phyloP scores from a whole-genome alignment of 129 eudicot species.

The Artemisia argyi region DNA sequence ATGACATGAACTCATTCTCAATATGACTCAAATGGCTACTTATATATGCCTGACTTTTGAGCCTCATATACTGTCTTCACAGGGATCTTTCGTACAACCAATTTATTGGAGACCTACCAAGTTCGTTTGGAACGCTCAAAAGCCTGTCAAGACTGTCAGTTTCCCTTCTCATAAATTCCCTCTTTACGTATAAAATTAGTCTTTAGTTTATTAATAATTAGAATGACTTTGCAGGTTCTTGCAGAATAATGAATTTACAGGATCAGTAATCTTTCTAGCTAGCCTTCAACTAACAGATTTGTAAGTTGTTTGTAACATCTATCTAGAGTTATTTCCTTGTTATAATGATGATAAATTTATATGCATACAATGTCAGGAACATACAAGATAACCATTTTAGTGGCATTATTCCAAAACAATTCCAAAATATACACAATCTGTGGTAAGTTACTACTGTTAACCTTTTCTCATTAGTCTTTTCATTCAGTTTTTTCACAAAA shows the following conservation, averaged over 20 bases:
- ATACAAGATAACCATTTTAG: constrained; percentile 93
- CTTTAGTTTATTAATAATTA: constrained; percentile 2
- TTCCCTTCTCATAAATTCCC: constrained; percentile 3
- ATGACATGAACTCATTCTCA: constrained; percentile 30
- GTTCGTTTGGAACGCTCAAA: constrained; percentile 57
- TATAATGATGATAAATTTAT: constrained; percentile 13
- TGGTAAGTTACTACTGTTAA: constrained; percentile 45
- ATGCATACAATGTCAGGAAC: constrained; percentile 55
- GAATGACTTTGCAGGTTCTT: constrained; percentile 56
- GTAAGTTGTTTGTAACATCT: constrained; percentile 43
- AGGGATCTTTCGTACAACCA: constrained; percentile 92
- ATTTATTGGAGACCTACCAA: constrained; percentile 82
- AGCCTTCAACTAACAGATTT: constrained; percentile 70
- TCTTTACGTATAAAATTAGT: neutral
- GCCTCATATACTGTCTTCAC: constrained; percentile 8
- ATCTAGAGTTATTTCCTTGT: neutral
- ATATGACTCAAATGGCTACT: constrained; percentile 8
- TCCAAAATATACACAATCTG: constrained; percentile 65
- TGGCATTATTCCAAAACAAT: constrained; percentile 83
- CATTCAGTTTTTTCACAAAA: neutral
- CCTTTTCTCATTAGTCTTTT: neutral
- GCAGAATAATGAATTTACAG: constrained; percentile 79
- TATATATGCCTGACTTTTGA: constrained; percentile 5
- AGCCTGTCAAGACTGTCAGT: constrained; percentile 79
- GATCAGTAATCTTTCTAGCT: constrained; percentile 76